Evolutionary conservation across 345 rosid genomes (phyloP), one percentile per base, ranked within the genome.

Genomic region (Sonneratia alba): DNA sequence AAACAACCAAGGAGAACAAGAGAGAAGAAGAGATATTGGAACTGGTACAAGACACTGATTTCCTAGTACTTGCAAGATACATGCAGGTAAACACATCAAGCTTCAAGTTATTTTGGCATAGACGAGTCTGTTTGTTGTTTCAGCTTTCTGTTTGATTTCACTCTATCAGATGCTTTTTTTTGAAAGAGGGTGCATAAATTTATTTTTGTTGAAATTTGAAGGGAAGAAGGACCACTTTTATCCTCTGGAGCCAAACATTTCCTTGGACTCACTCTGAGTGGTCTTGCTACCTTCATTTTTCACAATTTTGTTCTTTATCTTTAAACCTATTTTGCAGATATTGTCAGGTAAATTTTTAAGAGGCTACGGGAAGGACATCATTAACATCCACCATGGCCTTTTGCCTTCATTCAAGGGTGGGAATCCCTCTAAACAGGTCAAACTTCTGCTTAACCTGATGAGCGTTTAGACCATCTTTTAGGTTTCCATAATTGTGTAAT

Each of bases 381-480:
- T 95, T 74, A 95, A 95, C 83, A 95, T 95, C 78, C 99, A 95
- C 81, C 99, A 95, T 73, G 99, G 99, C 38, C 99, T 92, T 83
- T 78, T 95, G 81, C 97, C 99, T 55, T 92, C 99, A 69, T 95
- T 92, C 80, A 92, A 84, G 81, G 99, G 99, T n/a, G 83, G 96
- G 57, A 71, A 78, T 48, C 98, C 99, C 9, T 85, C 89, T 0
- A 90, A 81, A 77, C 99, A 95, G 97, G 98, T 91, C 8, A 53
- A 53, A 7, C 22, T 18, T 67, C 53, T 71, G 72, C 70, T 59
- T 6, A 56, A 57, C 6, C 47, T 66, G 66, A 67, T 38, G 38
- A 59, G 19, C 37, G 68, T 71, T 69, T 66, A 65, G 24, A 27
- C 43, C 24, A 67, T 70, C 70, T 55, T 67, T 69, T 67, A 71